Conservation (phyloP, 2,329 filamentous ascomycete species). For the Colletotrichum higginsianum region DNA sequence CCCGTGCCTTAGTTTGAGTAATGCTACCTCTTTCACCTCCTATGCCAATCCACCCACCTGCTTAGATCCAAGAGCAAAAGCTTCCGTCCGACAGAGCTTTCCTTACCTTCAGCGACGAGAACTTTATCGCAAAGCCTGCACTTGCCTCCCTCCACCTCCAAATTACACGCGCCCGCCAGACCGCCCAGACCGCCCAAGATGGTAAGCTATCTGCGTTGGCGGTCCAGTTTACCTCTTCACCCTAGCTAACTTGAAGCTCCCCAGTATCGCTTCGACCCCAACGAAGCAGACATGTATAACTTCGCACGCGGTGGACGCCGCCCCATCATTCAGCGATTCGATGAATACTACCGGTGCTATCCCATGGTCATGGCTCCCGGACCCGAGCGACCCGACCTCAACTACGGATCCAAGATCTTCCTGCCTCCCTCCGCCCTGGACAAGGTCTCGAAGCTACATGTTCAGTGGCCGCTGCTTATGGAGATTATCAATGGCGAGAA, state of each 20-base stretch:
- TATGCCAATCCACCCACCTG: constrained; percentile 4
- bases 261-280: constrained; percentile 43
- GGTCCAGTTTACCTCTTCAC: constrained; percentile 4
- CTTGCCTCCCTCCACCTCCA: not conserved
- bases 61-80: constrained; percentile 8
- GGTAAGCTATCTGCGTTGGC: constrained; percentile 39
- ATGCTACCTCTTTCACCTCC: constrained; percentile 26
- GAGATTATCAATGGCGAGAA: constrained; percentile 92
- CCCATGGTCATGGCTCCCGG: constrained; percentile 95
- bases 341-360: constrained; percentile 99
- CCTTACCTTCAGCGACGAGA: not conserved
- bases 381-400: constrained; percentile 88
- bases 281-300: constrained; percentile 44
- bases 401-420: constrained; percentile 98
- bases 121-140: not conserved
- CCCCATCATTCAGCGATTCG: constrained; percentile 81
- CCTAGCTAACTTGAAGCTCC: constrained; percentile 21
- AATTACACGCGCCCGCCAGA: not conserved
- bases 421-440: constrained; percentile 96
- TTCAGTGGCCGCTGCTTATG: constrained; percentile 97
- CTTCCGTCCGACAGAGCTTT: constrained; percentile 6
- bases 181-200: constrained; percentile 38
- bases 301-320: constrained; percentile 58
- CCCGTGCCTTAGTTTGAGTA: constrained; percentile 1
- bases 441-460: constrained; percentile 95